Evolutionary conservation across 83 land plant species (phyloP).

Genomic region (Picea mariana): DNA sequence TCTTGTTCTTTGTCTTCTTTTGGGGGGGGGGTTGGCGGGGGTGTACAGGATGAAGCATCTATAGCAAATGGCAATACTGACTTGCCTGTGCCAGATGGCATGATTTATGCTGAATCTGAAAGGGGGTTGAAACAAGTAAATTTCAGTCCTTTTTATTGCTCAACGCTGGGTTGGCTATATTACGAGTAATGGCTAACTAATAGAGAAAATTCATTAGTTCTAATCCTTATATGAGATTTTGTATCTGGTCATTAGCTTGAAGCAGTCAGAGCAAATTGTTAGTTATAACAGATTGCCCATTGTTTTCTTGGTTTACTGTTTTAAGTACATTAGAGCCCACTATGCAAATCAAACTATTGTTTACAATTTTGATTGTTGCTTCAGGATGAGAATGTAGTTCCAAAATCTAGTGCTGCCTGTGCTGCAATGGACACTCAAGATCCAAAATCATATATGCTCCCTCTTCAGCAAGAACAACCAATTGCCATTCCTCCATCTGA

Average conservation of each 20-base stretch:
- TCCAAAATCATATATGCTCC: too few species aligned
- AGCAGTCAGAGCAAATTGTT: background rate
- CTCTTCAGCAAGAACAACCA: too few species aligned
- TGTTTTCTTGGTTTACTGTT: background rate
- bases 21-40: background rate
- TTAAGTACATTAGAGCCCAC: background rate
- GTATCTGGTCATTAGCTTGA: background rate
- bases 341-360: background rate
- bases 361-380: background rate
- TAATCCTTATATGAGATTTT: background rate
- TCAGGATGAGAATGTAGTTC: slow-evolving; percentile 9
- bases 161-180: background rate
- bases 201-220: too few species aligned
- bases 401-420: background rate
- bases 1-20: slow-evolving; percentile 4
- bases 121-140: slow-evolving; percentile 40
- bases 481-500: too few species aligned
- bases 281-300: background rate
- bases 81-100: slow-evolving; percentile 39
- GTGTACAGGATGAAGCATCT: slow-evolving; percentile 45
- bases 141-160: background rate
- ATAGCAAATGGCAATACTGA: slow-evolving; percentile 47
- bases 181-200: background rate
- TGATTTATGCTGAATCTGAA: slow-evolving; percentile 60
- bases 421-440: background rate